phyloP scores from a whole-genome alignment of 345 rosid genomes.

The Passiflora organensis region DNA sequence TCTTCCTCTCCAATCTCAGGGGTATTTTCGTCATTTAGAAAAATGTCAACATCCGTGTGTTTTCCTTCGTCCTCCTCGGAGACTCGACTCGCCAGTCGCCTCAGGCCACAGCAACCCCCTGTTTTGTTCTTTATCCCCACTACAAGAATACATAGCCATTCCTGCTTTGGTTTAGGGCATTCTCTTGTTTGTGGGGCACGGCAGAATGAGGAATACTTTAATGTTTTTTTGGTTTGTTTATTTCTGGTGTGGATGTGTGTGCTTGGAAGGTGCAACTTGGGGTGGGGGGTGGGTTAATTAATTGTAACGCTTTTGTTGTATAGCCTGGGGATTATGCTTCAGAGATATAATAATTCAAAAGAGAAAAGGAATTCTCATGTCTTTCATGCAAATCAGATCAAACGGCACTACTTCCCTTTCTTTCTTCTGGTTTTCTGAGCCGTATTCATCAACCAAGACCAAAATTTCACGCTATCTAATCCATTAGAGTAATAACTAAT shows the following conservation, averaged over 20 bases:
- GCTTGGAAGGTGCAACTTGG: background rate
- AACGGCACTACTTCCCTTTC: background rate
- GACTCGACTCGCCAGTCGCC: too few relatives aligned
- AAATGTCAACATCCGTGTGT: too few relatives aligned
- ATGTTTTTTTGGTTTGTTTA: too few relatives aligned
- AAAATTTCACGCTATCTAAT: background rate
- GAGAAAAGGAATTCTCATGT: background rate
- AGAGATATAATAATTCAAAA: too few relatives aligned
- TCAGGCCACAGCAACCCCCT: too few relatives aligned
- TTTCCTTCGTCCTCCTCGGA: background rate
- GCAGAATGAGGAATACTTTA: too few relatives aligned
- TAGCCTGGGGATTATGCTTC: slow-evolving; percentile 2
- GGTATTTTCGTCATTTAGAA: slow-evolving; percentile 17
- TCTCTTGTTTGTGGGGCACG: too few relatives aligned
- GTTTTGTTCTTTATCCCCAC: too few relatives aligned
- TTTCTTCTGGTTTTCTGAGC: background rate
- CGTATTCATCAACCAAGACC: slow-evolving; percentile 10
- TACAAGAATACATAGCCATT: background rate
- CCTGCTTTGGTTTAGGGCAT: too few relatives aligned
- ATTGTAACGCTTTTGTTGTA: slow-evolving; percentile 1
- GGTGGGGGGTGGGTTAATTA: slow-evolving; percentile 14
- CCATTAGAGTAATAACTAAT: background rate
- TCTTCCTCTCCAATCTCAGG: slow-evolving; percentile 17
- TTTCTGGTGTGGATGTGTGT: too few relatives aligned
- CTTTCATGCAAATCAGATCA: slow-evolving; percentile 21